Conservation (phyloP, 257 asterid genomes). For the Jasminum sambac region DNA sequence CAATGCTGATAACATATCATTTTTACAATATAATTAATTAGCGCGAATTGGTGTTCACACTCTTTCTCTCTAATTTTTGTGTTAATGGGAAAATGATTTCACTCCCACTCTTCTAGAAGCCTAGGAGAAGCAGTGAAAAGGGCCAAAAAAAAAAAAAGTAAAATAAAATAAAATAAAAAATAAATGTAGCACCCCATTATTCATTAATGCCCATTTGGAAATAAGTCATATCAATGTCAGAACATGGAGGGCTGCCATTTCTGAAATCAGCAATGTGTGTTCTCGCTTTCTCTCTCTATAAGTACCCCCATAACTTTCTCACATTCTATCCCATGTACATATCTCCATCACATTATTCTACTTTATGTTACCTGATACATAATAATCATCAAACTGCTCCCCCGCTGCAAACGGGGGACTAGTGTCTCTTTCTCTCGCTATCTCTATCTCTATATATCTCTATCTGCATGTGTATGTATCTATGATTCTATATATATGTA, state of each 20-base stretch:
- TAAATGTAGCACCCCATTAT: neutral
- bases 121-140: no score
- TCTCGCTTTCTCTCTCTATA: neutral
- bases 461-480: neutral
- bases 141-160: no score
- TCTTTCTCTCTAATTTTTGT: no score
- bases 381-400: slow-evolving; percentile 8
- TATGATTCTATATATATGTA: no score
- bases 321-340: neutral
- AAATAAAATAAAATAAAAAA: no score
- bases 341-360: neutral
- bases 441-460: neutral
- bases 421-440: neutral
- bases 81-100: no score
- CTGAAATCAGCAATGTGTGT: neutral
- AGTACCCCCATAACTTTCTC: slow-evolving; percentile 1
- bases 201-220: slow-evolving; percentile 1
- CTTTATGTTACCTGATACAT: neutral
- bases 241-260: slow-evolving; percentile 3
- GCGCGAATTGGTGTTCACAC: no score
- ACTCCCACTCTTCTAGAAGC: no score
- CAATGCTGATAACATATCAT: no score
- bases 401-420: slow-evolving; percentile 3
- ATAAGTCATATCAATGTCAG: slow-evolving; percentile 11
- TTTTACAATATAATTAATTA: no score